Percentiles rank a stretch among this genome's conserved stretches.
phyloP scores from a whole-genome alignment of 495 filamentous ascomycete genomes.

The Recurvomyces mirabilis region DNA sequence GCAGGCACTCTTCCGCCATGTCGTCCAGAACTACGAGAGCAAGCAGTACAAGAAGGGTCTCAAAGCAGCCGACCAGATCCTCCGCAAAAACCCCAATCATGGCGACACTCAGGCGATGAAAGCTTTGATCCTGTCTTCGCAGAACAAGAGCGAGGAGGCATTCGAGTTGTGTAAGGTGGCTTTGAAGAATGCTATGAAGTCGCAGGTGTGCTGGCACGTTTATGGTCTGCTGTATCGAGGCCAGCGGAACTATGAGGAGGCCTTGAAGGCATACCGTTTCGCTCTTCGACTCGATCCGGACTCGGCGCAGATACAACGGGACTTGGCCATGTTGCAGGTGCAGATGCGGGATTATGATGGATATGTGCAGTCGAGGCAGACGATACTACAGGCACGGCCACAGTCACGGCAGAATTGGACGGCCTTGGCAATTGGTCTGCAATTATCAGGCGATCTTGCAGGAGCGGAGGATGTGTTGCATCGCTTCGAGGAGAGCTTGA shows the following conservation, averaged over 20 bases:
- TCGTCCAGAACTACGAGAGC: slow-evolving; percentile 89
- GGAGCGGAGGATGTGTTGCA: slow-evolving; percentile 85
- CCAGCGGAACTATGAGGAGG: slow-evolving; percentile 94
- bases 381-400: slow-evolving; percentile 75
- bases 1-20: slow-evolving; percentile 78
- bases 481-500: slow-evolving; percentile 86
- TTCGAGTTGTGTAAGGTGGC: slow-evolving; percentile 86
- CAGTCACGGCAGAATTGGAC: slow-evolving; percentile 87
- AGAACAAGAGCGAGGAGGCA: slow-evolving; percentile 83
- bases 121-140: slow-evolving; percentile 85
- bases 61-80: slow-evolving; percentile 87
- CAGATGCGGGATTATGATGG: slow-evolving; percentile 95
- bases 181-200: slow-evolving; percentile 90
- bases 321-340: slow-evolving; percentile 83
- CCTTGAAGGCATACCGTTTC: slow-evolving; percentile 97
- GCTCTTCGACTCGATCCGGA: slow-evolving; percentile 86
- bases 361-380: slow-evolving; percentile 72
- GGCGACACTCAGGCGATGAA: slow-evolving; percentile 99
- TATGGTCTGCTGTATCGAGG: slow-evolving; percentile 91
- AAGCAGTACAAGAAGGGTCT: slow-evolving; percentile 98
- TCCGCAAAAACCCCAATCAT: slow-evolving; percentile 88
- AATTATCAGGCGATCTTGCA: slow-evolving; percentile 69
- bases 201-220: slow-evolving; percentile 98
- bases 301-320: slow-evolving; percentile 83
- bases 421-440: slow-evolving; percentile 81